Conservation (phyloP, 345 rosid species). For the Punica granatum region DNA sequence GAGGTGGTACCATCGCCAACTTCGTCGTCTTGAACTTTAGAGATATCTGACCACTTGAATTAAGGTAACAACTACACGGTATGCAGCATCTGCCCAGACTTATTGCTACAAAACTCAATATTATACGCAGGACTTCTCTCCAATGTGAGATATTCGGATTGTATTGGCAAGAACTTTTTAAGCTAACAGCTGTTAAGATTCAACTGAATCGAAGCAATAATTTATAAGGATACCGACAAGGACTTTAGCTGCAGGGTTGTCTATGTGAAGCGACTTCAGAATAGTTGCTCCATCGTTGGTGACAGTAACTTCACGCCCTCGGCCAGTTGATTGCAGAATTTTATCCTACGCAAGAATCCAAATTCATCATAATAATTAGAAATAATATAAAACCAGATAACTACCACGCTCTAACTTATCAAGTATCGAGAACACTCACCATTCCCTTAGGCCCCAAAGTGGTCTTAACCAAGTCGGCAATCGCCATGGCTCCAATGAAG, state of each 20-base stretch:
- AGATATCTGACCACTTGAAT: conserved; percentile 49
- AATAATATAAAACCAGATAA: neutral
- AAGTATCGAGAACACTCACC: conserved; percentile 31
- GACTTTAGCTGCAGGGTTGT: conserved; percentile 96
- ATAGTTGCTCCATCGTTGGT: conserved; percentile 98
- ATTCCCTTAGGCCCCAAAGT: conserved; percentile 98
- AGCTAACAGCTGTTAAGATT: neutral
- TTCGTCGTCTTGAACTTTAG: conserved; percentile 99
- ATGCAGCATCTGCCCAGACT: neutral
- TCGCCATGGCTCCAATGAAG: conserved; percentile 91
- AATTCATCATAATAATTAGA: neutral
- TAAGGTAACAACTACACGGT: conserved; percentile 6
- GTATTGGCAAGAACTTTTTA: neutral
- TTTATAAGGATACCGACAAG: conserved; percentile 71
- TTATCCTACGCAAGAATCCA: conserved; percentile 49
- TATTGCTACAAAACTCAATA: neutral
- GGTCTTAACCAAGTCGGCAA: conserved; percentile 85
- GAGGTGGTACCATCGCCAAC: conserved; percentile 99
- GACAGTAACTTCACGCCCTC: conserved; percentile 74
- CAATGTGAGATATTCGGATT: too few species aligned
- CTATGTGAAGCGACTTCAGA: conserved; percentile 86
- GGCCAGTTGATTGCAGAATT: conserved; percentile 91
- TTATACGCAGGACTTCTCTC: neutral
- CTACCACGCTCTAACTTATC: neutral
- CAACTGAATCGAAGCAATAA: neutral